Percentiles rank a stretch among this genome's conserved stretches.
phyloP scores from a whole-genome alignment of 2,329 filamentous ascomycete genomes.

The Arthrinium puccinioides region DNA sequence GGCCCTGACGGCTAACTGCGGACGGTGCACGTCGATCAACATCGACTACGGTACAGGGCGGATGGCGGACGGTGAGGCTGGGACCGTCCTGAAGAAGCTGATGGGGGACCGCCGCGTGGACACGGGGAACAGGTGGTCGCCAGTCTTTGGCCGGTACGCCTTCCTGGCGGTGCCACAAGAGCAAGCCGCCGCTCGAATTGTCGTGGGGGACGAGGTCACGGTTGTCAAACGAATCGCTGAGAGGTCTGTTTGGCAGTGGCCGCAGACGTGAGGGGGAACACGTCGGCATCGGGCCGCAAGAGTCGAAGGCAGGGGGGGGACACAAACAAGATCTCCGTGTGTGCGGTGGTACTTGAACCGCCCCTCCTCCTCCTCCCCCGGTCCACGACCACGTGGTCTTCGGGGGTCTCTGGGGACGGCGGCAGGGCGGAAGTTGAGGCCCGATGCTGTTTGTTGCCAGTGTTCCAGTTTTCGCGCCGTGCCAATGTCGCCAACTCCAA shows the following conservation, averaged over 20 bases:
- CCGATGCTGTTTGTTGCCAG: too few relatives aligned
- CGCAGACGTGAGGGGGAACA: constrained; percentile 11
- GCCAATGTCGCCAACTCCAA: too few relatives aligned
- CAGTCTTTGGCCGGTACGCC: constrained; percentile 67
- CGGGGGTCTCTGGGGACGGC: too few relatives aligned
- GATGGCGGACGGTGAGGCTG: constrained; percentile 46
- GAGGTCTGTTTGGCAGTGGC: constrained; percentile 48
- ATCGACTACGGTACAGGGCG: constrained; percentile 63
- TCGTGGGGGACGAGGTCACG: constrained; percentile 48
- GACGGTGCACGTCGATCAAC: constrained; percentile 61
- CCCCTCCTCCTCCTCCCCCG: too few relatives aligned
- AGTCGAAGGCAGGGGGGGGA: too few relatives aligned
- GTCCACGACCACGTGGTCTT: too few relatives aligned
- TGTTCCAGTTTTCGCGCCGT: too few relatives aligned
- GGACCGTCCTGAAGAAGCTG: constrained; percentile 61
- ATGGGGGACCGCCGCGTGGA: constrained; percentile 66
- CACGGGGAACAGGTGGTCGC: constrained; percentile 56
- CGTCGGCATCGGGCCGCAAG: neutral
- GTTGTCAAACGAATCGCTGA: constrained; percentile 43
- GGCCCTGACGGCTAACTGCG: constrained; percentile 61
- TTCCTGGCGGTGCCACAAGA: constrained; percentile 37
- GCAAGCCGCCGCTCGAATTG: constrained; percentile 28
- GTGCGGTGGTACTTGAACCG: too few relatives aligned
- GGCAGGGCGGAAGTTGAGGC: too few relatives aligned
- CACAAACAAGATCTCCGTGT: too few relatives aligned